Conservation (phyloP, 2,329 filamentous ascomycete genomes). For the Pseudopyrenochaeta lycopersici region DNA sequence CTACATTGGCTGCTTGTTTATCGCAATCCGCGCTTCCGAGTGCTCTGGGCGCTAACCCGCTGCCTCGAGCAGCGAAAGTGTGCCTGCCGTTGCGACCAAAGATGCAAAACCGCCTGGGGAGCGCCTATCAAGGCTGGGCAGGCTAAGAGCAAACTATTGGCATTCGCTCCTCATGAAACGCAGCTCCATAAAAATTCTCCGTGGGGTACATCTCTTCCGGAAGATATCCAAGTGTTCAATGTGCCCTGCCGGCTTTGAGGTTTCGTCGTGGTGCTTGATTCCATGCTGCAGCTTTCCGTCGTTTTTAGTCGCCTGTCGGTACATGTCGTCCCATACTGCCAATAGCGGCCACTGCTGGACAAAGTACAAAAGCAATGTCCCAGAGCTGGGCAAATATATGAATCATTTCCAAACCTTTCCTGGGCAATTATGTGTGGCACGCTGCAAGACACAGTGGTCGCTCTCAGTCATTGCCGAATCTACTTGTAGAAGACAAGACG, state of each 20-base stretch:
- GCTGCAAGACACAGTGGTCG: not conserved
- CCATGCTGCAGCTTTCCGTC: conserved; percentile 17
- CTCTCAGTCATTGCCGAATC: not conserved
- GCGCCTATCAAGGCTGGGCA: conserved; percentile 13
- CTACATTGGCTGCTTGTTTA: conserved; percentile 21
- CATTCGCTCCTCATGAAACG: conserved; percentile 21
- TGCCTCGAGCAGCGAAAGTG: not conserved
- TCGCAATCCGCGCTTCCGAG: not conserved
- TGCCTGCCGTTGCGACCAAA: not conserved
- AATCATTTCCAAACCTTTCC: not conserved
- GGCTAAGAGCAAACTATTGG: conserved; percentile 19
- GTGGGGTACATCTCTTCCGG: conserved; percentile 8
- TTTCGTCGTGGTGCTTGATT: not conserved
- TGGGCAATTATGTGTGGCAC: not conserved
- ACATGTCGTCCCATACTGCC: not conserved
- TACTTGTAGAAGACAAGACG: not conserved
- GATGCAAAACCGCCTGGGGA: not conserved
- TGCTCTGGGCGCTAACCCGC: not conserved
- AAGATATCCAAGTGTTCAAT: not conserved
- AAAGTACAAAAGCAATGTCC: not conserved
- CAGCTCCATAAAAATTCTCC: conserved; percentile 23
- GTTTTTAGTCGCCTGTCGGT: not conserved
- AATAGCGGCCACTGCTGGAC: not conserved
- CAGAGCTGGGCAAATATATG: not conserved
- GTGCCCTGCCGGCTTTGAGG: not conserved